These are phyloP conservation scores for Artemisia annua DNA, from an alignment of 129 eudicot species.

Conservation along the genomic window DNA sequence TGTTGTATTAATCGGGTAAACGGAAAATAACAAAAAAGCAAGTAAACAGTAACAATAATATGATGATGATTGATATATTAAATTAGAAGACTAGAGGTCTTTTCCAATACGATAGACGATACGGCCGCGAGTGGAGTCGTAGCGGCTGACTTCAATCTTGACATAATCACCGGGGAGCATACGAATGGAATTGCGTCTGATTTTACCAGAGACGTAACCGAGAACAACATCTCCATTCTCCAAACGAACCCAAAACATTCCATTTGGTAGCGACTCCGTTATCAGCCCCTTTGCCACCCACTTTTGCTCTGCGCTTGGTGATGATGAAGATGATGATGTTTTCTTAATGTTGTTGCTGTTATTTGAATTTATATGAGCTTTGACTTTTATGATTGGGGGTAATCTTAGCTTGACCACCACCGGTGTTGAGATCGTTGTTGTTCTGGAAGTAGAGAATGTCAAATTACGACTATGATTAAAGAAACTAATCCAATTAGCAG, in stretches of 20 bases:
- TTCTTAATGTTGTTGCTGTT: too few relatives aligned
- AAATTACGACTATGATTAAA: too few relatives aligned
- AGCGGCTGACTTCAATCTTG: slow-evolving; percentile 40
- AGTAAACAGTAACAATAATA: too few relatives aligned
- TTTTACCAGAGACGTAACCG: slow-evolving; percentile 48
- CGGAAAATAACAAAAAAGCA: too few relatives aligned
- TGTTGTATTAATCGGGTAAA: background rate
- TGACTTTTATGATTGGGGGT: too few relatives aligned
- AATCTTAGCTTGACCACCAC: too few relatives aligned
- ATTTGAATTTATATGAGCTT: too few relatives aligned
- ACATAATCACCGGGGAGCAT: slow-evolving; percentile 45
- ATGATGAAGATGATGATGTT: too few relatives aligned
- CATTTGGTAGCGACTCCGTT: slow-evolving; percentile 46
- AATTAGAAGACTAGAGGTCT: slow-evolving; percentile 13
- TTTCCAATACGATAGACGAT: slow-evolving; percentile 40
- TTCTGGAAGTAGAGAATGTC: too few relatives aligned
- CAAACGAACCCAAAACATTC: slow-evolving; percentile 48
- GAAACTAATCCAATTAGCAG: too few relatives aligned
- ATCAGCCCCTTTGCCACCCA: slow-evolving; percentile 43
- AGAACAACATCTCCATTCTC: slow-evolving; percentile 40
- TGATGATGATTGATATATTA: too few relatives aligned
- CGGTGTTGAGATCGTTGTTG: too few relatives aligned
- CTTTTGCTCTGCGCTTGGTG: slow-evolving; percentile 27
- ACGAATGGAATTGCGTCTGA: slow-evolving; percentile 34
- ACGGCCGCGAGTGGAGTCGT: slow-evolving; percentile 49